Evolutionary conservation across 2,329 filamentous ascomycete species (phyloP), one percentile per base, ranked within the genome.

Genomic region (Pseudocercospora fuligena): DNA sequence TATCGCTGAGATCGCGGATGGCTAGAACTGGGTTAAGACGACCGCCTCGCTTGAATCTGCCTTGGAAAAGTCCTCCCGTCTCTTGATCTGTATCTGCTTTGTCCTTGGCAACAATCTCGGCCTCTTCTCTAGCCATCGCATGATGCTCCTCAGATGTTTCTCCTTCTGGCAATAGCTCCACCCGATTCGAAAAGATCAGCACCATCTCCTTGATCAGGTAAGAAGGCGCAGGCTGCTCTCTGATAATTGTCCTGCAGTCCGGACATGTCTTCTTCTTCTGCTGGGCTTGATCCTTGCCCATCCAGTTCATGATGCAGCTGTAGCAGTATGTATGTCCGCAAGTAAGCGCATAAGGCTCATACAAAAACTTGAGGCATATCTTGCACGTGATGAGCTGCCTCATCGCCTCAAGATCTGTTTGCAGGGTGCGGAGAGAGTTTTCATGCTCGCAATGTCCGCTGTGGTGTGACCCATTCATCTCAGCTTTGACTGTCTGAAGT

Each of bases 301-400:
- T 88, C 86, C 88, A 76, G 29, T 69, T 66, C 47, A 72, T 69
- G 12, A 78, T 70, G 60, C 76, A 80, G 67, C 85, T 87, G 75
- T 92, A 92, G 79, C 89, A 92, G 78, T 90, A 91, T 6, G 89
- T 91, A 76, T 92, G 89, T 3, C 89, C 89, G 73, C 89, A 92
- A 6, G 83, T 83, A 61, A 91, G 83, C 19, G 87, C 89, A 78
- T 88, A 92, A 1, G 89, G 89, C 77, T 91, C 89, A 78, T 90
- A 91, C 59, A 91, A 83, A 58, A 89, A 84, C 63, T 87, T 85
- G 70, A 90, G 86, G 78, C 89, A 92, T 69, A 92, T 88, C 69
- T 88, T 88, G 80, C 89, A 92, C 65, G 87, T 88, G 72, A 90
- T 80, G 33, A 89, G 82, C 31, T 79, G 80, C 70, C 88, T 84